These are phyloP conservation scores for Solanum bukasovii DNA, from an alignment of 257 asterid genomes.

Conservation along the genomic window DNA sequence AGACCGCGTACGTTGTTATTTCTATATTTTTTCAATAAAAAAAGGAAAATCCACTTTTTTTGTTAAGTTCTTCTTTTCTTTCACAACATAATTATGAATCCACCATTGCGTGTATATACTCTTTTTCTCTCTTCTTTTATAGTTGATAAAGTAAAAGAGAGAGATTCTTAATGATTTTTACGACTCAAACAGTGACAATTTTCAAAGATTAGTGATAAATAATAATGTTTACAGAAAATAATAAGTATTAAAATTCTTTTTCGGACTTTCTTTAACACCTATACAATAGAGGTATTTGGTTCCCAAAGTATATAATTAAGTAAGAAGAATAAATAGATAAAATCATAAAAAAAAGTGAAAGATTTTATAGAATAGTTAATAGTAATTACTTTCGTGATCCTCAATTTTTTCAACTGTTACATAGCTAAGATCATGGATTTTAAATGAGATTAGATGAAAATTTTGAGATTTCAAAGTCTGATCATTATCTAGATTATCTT, in stretches of 20 bases:
- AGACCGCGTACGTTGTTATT: no score
- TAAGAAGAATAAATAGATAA: not conserved
- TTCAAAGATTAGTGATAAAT: no score
- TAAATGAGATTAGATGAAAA: not conserved
- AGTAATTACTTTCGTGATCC: not conserved
- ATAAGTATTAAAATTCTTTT: no score
- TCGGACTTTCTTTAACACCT: not conserved
- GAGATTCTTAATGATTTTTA: not conserved
- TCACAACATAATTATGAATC: no score
- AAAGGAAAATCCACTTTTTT: no score
- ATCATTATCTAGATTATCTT: not conserved
- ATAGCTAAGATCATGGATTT: not conserved
- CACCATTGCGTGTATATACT: no score
- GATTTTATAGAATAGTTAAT: no score
- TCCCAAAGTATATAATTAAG: not conserved
- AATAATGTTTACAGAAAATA: no score
- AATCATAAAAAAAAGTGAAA: not conserved
- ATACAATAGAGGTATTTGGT: not conserved
- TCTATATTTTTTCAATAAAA: not conserved
- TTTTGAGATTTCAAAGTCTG: no score
- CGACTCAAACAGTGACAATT: not conserved
- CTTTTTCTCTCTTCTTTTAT: not conserved
- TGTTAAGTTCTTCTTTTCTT: no score
- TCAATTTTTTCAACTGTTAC: not conserved
- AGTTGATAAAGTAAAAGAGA: not conserved